Conservation (phyloP, 2,329 filamentous ascomycete species). For the Nannizzia gypsea region DNA sequence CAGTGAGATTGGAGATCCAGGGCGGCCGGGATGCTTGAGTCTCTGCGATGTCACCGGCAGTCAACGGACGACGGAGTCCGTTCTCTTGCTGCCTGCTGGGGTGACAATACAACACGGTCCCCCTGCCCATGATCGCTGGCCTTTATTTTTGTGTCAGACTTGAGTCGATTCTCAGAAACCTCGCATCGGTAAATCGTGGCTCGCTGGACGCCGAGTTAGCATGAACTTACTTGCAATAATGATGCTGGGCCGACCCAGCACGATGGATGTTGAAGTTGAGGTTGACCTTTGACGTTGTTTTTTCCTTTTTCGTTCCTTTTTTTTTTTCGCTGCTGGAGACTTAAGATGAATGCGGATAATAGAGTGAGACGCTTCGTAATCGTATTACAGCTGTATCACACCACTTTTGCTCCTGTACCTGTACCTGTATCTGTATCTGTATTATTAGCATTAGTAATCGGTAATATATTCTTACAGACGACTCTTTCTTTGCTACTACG, state of each 20-base stretch:
- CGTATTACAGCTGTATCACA: neutral
- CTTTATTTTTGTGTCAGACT: neutral
- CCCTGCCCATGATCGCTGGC: neutral
- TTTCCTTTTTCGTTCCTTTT: neutral
- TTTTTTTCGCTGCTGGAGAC: neutral
- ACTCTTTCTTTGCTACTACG: neutral
- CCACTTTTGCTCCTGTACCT: neutral
- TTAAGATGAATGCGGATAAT: conserved; percentile 2
- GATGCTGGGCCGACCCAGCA: neutral
- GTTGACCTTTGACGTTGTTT: neutral
- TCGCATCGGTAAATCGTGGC: neutral
- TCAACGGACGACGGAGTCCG: too few relatives aligned
- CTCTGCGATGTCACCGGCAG: too few relatives aligned
- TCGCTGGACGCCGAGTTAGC: neutral
- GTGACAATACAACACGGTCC: too few relatives aligned
- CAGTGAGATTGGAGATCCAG: neutral
- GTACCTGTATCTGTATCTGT: neutral
- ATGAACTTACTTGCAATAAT: neutral
- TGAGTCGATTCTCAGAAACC: neutral
- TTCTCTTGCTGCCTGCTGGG: too few relatives aligned
- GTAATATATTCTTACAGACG: neutral
- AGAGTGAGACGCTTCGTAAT: neutral
- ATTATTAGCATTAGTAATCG: neutral
- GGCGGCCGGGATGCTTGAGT: neutral
- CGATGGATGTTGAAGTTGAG: neutral